These are phyloP conservation scores for Albatrellus sp. DNA, from an alignment of 1,284 basidiomycete genomes.

Conservation along the genomic window DNA sequence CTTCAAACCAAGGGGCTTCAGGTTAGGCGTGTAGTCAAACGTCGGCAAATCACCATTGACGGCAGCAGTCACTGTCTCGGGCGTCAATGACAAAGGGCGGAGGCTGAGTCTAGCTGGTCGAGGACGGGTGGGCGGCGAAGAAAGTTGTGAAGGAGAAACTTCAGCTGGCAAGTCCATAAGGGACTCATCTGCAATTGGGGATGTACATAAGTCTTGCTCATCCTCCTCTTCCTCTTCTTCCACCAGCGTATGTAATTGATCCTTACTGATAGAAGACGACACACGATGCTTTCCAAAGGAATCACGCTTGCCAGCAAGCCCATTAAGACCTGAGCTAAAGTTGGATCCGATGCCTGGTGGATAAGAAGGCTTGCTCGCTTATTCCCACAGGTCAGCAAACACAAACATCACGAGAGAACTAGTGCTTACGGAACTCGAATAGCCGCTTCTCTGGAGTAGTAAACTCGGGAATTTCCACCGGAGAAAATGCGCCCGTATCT, in stretches of 20 bases:
- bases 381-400: neutral
- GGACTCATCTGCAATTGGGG: constrained; percentile 12
- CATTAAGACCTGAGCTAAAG: constrained; percentile 26
- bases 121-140: constrained; percentile 28
- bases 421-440: constrained; percentile 51
- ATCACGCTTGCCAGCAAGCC: constrained; percentile 53
- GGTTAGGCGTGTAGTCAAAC: constrained; percentile 36
- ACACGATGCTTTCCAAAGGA: constrained; percentile 60
- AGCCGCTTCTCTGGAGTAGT: constrained; percentile 39
- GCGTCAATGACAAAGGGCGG: constrained; percentile 58
- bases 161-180: constrained; percentile 5
- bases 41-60: constrained; percentile 35
- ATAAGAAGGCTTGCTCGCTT: constrained; percentile 42
- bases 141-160: constrained; percentile 14
- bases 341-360: constrained; percentile 31
- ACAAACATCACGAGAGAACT: constrained; percentile 2
- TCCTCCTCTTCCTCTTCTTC: constrained; percentile 72
- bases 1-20: constrained; percentile 28
- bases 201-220: constrained; percentile 12
- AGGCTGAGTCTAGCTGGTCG: constrained; percentile 55
- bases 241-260: constrained; percentile 61
- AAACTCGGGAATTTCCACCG: constrained; percentile 72
- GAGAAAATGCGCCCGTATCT: constrained; percentile 43
- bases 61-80: constrained; percentile 28
- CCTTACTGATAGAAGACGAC: constrained; percentile 49